Evolutionary conservation across 2,329 filamentous ascomycete genomes (phyloP).

Genomic region (Epichloe gansuensis): DNA sequence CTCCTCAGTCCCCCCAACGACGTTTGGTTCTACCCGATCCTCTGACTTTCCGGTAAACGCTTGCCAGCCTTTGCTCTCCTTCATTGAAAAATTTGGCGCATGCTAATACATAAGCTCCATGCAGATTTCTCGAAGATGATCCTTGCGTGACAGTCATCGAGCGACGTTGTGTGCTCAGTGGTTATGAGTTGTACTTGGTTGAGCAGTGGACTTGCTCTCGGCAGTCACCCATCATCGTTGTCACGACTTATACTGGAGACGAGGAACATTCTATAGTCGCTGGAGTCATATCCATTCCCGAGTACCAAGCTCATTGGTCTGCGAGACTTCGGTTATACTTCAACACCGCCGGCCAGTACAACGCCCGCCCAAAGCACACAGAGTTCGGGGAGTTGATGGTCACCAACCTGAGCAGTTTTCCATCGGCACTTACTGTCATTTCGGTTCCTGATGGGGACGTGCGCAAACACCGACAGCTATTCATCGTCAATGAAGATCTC

Average conservation of each 20-base stretch:
- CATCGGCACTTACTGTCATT: conserved; percentile 85
- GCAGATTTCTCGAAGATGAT: conserved; percentile 74
- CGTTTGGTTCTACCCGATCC: conserved; percentile 46
- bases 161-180: conserved; percentile 54
- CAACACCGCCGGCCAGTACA: conserved; percentile 70
- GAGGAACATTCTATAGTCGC: conserved; percentile 64
- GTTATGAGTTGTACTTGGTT: conserved; percentile 88
- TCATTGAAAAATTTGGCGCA: neutral
- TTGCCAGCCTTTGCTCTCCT: neutral
- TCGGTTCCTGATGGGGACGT: conserved; percentile 78
- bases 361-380: conserved; percentile 74
- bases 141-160: conserved; percentile 61
- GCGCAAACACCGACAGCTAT: conserved; percentile 63
- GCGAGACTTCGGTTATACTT: conserved; percentile 70
- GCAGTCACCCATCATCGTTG: conserved; percentile 77
- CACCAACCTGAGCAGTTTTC: conserved; percentile 85
- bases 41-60: conserved; percentile 38
- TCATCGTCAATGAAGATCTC: conserved; percentile 88
- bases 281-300: conserved; percentile 68
- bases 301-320: conserved; percentile 70
- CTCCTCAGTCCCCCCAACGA: conserved; percentile 22
- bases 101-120: conserved; percentile 3
- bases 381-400: conserved; percentile 77
- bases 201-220: conserved; percentile 97
- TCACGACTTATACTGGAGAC: conserved; percentile 88